Evolutionary conservation across 495 filamentous ascomycete species (phyloP), one percentile per base, ranked within the genome.

Genomic region (Penicillium egyptiacum): DNA sequence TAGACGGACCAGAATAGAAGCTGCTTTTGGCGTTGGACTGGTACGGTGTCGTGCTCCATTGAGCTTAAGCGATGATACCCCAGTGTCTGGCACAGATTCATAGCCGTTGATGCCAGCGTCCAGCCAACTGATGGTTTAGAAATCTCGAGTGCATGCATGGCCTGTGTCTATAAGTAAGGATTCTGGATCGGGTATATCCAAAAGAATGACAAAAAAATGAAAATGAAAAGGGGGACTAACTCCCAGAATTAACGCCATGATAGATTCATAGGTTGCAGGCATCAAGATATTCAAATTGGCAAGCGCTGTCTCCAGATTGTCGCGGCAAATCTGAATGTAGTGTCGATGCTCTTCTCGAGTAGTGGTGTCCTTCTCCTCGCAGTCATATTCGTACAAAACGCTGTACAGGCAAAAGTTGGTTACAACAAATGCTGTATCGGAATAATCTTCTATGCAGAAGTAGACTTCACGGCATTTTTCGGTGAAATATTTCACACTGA

Each of bases 1-100:
- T 88, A 88, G 4, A 79, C 68, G 17, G 82, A 77, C 86, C 86
- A 90, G 63, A 90, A 90, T 10, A 86, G 57, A 22, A 46, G 45
- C 12, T 70, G 65, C 30, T 70, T 74, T 30, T 74, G 55, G 8
- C 76, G 68, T 25, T 69, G 71, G 26, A 74, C 66, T 22, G 66
- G 46, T 0, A 59, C 55, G 4, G 58, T 67, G 40, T 83, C 78
- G 43, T 78, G 58, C 17, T 81, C 75, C 74, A 81, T 81, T 1
- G 75, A 75, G 7, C 76, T 75, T 1, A 75, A 64, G 20, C 84
- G 83, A 61, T 90, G 85, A 55, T 84, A 87, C 12, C 86, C 87
- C 0, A 88, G 75, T 0, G 75, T 83, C 57, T 86, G 83, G 64
- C 84, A 87, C 49, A 88, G 74, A 9, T 78, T 75, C 12, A 78